A percentile compares a stretch with the other conserved stretches of the same genome.
Conservation (phyloP, 257 asterid genomes). For the Fraxinus americana region DNA sequence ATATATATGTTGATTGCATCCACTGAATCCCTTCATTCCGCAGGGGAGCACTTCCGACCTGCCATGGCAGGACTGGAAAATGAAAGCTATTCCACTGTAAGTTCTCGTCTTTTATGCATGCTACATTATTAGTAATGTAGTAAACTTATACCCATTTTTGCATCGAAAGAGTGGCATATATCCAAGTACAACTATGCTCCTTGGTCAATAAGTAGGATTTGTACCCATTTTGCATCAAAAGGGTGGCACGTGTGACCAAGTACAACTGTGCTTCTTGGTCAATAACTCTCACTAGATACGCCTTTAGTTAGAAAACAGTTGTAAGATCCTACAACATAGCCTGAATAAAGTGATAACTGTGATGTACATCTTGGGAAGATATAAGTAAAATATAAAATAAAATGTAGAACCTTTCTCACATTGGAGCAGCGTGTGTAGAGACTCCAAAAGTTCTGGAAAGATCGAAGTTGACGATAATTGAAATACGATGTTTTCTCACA, state of each 20-base stretch:
- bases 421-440: conserved; percentile 1
- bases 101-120: conserved; percentile 32
- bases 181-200: neutral
- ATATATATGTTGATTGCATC: conserved; percentile 18
- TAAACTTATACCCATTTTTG: neutral
- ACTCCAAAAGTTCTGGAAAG: neutral
- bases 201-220: neutral
- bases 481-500: neutral
- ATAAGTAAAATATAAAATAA: conserved; percentile 52
- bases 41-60: conserved; percentile 89
- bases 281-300: conserved; percentile 5
- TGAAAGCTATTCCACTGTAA: conserved; percentile 61
- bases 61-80: conserved; percentile 73
- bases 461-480: neutral
- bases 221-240: neutral
- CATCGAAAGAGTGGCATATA: neutral
- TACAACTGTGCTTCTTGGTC: neutral
- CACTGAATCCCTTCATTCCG: conserved; percentile 29
- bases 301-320: conserved; percentile 8
- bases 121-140: neutral
- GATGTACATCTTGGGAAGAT: neutral
- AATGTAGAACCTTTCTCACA: neutral
- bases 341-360: conserved; percentile 4
- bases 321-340: conserved; percentile 8
- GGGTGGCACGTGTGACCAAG: neutral